Percentiles rank a stretch among this genome's conserved stretches.
phyloP scores from a whole-genome alignment of 179 eudicot genomes.

The Spinacia oleracea region DNA sequence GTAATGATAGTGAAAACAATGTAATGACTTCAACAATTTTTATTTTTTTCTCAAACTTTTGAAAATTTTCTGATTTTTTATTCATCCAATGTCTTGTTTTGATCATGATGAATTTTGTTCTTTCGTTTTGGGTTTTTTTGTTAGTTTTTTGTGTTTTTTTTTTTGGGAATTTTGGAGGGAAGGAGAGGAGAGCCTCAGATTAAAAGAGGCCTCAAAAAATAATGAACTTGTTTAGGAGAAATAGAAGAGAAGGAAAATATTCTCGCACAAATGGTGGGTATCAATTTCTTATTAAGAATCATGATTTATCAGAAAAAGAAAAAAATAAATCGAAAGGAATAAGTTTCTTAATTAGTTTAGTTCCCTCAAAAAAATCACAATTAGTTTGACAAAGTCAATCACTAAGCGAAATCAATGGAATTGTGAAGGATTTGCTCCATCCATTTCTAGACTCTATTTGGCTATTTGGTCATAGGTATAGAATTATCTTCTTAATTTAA shows the following conservation, averaged over 20 bases:
- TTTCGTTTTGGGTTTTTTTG: neutral
- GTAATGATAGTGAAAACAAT: neutral
- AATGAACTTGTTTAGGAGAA: conserved; percentile 10
- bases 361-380: too few species aligned
- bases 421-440: conserved; percentile 27
- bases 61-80: conserved; percentile 10
- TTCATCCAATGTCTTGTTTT: conserved; percentile 21
- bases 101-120: conserved; percentile 13
- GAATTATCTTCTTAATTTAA: neutral
- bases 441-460: conserved; percentile 8
- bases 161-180: conserved; percentile 13
- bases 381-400: conserved; percentile 26
- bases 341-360: neutral
- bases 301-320: too few species aligned
- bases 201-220: conserved; percentile 33
- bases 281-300: too few species aligned
- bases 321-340: conserved; percentile 15
- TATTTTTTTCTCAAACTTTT: neutral
- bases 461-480: too few species aligned
- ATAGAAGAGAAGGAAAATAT: neutral
- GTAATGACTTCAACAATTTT: neutral
- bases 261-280: too few species aligned
- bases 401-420: conserved; percentile 13
- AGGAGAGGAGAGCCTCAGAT: conserved; percentile 33
- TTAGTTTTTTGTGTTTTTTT: neutral